These are phyloP conservation scores for Phalaenopsis hybrid DNA, from an alignment of 116 monocot genomes.

Conservation along the genomic window DNA sequence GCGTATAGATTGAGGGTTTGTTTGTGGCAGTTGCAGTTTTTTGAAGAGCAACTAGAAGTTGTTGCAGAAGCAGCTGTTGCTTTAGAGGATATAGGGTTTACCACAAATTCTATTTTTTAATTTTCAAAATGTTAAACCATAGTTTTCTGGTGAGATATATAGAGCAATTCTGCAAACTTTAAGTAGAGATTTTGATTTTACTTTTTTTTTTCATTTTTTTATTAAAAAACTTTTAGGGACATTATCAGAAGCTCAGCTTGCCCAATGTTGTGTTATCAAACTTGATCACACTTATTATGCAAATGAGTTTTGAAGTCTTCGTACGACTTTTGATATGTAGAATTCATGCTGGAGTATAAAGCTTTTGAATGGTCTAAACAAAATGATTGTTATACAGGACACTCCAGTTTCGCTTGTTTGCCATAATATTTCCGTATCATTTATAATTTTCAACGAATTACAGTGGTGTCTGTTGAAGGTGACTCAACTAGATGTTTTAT, in stretches of 20 bases:
- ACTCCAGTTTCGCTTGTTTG: not conserved
- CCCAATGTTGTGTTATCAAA: not conserved
- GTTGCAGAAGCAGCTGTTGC: no score
- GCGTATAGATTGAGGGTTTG: not conserved
- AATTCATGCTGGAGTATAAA: not conserved
- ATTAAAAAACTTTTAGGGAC: no score
- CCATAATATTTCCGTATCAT: not conserved
- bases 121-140: no score
- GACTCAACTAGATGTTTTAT: not conserved
- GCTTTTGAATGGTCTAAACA: not conserved
- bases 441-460: not conserved
- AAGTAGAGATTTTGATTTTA: not conserved
- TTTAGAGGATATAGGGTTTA: no score
- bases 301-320: not conserved
- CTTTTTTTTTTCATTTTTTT: no score
- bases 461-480: not conserved
- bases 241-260: not conserved
- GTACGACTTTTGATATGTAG: not conserved
- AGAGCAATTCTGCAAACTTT: not conserved
- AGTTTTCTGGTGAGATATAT: not conserved
- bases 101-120: no score
- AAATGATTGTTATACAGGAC: not conserved
- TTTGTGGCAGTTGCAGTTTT: no score
- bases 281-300: not conserved
- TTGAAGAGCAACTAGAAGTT: no score